Base-by-base conservation (phyloP, 768 basidiomycete genomes). In the Rossbeevera mucosa region DNA sequence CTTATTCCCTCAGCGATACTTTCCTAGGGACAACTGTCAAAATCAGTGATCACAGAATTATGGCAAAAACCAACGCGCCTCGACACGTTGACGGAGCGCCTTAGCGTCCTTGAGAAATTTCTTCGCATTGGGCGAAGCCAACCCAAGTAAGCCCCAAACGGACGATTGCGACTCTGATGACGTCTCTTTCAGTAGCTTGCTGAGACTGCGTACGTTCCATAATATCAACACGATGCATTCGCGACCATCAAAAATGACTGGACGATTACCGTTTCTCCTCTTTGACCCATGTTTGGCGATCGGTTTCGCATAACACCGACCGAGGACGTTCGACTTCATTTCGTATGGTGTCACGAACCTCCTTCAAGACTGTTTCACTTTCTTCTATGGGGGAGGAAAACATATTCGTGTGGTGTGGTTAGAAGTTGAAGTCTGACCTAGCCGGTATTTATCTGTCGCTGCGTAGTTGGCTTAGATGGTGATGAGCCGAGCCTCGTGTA, bases 361-460 rank as follows among this genome's bases (percentile, higher is more conserved):
- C 44, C 0, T 54, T 26, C 8, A 62, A 20, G 3, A 48, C 1
- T 1, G 47, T 22, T 5, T 49, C 47, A 1, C 41, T 30, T 24
- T 50, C 26, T 18, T 33, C 26, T 12, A 21, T 45, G 22, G 16
- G 26, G 24, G 53, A 48, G 18, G 47, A 55, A 8, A 30, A 22
- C 57, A 61, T 63, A 22, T 59, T 21, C 18, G 22, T 2, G 20
- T 18, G 11, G 7, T 22, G 5, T 5, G 31, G 44, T 40, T 20
- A 24, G 12, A 20, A 38, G 22, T 7, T 26, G 12, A 4, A 7
- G 38, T 6, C 33, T 22, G n/a, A 4, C 7, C 4, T 4, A 26
- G 7, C 13, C 0, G 28, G 14, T 16, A 57, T 60, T 63, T 63
- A 64, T 58, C 40, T 26, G 8, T 47, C 18, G 22, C 28, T 43